phyloP scores from a whole-genome alignment of 495 filamentous ascomycete genomes.

The Letharia lupina region DNA sequence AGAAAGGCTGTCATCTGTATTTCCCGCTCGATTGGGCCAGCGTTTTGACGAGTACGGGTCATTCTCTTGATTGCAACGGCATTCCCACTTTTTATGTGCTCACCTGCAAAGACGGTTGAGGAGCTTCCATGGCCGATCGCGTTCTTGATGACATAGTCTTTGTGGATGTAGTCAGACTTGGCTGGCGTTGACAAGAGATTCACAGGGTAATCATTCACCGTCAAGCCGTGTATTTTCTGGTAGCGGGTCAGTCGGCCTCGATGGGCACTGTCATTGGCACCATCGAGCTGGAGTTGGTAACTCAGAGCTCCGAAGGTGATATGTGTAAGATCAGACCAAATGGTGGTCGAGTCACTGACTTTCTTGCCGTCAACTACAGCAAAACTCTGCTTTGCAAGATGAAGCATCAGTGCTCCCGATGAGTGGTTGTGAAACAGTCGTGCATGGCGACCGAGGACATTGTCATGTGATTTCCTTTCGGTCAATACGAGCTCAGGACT shows the following conservation, averaged over 20 bases:
- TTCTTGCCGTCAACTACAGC: not conserved
- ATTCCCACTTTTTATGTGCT: not conserved
- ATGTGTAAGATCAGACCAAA: not conserved
- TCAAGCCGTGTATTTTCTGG: not conserved
- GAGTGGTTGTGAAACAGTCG: not conserved
- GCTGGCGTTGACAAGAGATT: not conserved
- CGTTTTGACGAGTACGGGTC: not conserved
- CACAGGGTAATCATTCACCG: not conserved
- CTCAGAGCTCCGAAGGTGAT: not conserved
- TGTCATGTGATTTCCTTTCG: not conserved
- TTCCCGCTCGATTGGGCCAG: not conserved
- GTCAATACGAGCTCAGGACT: not conserved
- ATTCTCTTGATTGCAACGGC: not conserved
- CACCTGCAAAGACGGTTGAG: not conserved
- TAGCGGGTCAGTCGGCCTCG: not conserved
- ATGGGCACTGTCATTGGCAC: not conserved
- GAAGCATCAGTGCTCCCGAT: not conserved
- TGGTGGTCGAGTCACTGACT: not conserved
- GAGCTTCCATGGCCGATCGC: not conserved
- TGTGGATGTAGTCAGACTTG: not conserved
- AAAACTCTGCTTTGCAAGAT: not conserved
- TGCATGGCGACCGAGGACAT: not conserved
- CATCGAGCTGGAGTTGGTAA: not conserved
- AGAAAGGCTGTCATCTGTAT: not conserved
- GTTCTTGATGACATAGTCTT: not conserved